Base-by-base conservation (phyloP, 257 asterid species). In the Linaria vulgaris region DNA sequence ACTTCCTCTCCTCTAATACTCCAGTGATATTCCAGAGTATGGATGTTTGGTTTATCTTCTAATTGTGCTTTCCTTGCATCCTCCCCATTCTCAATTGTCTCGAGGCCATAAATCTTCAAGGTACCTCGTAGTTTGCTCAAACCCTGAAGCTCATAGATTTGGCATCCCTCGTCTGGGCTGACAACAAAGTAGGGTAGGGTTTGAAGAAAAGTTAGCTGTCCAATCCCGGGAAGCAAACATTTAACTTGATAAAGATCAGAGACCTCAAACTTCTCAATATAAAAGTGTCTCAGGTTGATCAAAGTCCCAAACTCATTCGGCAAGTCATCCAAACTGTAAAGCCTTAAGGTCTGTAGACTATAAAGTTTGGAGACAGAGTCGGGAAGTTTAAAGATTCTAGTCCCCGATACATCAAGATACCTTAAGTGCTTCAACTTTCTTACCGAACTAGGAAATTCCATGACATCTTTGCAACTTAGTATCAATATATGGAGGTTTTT, bases 21-120 rank as follows among this genome's bases (percentile, higher is more conserved):
- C 66, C 65, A 67, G 39, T 58, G 50, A 27, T 66, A 68, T 59
- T 56, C 60, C 31, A 63, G 37, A 13, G 54, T 45, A 12, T 55
- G 45, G 21, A 71, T 39, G 7, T 49, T 20, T 10, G 50, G 38
- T 21, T 71, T 71, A 23, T 13, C 12, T 44, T 49, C 48, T n/a
- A 72, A 23, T 22, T 61, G 68, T 34, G 74, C 78, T 63, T 43
- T 51, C 17, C 8, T 61, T 16, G 78, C 70, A 12, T 63, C 78
- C 11, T 38, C 61, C 1, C 41, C 12, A 25, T 63, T 20, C 23
- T 12, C 12, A 50, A 68, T 46, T 27, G 55, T 68, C 37, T 67
- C 38, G 13, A 72, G 70, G 11, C 69, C 59, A 50, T 13, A 68
- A 55, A 61, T 41, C 22, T 49, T 63, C 9, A 63, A 43, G 14